Conservation (phyloP, 805 yeast genomes). For the Candida incommunis region DNA sequence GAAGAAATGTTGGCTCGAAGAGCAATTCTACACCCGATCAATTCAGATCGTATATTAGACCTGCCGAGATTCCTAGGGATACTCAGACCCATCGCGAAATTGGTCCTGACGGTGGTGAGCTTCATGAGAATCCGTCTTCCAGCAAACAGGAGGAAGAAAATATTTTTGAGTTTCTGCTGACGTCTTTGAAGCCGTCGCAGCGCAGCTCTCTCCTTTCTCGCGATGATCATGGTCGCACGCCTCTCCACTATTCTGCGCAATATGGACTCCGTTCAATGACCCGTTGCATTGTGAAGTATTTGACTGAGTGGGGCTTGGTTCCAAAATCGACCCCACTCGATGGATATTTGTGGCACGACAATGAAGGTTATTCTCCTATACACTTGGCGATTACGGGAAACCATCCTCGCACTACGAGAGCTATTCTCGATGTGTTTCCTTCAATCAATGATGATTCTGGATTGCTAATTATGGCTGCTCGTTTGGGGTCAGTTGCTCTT, state of each 20-base stretch:
- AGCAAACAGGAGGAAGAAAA: slow-evolving; percentile 34
- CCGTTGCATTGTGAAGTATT: slow-evolving; percentile 37
- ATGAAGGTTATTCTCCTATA: slow-evolving; percentile 67
- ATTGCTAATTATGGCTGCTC: slow-evolving; percentile 51
- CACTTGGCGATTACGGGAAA: slow-evolving; percentile 72
- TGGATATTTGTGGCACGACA: slow-evolving; percentile 30
- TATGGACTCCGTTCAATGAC: slow-evolving; percentile 64
- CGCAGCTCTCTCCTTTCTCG: slow-evolving; percentile 44
- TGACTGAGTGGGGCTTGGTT: slow-evolving; percentile 39
- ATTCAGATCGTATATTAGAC: neutral
- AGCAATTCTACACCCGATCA: neutral
- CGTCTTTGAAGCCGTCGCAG: slow-evolving; percentile 38
- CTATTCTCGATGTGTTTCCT: slow-evolving; percentile 29
- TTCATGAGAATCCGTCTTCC: neutral
- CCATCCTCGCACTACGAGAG: slow-evolving; percentile 63
- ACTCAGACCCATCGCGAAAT: neutral
- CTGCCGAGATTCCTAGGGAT: neutral
- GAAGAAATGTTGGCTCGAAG: slow-evolving; percentile 26
- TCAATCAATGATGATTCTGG: slow-evolving; percentile 44
- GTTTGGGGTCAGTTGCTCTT: slow-evolving; percentile 47
- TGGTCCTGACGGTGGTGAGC: slow-evolving; percentile 4
- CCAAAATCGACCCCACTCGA: slow-evolving; percentile 10
- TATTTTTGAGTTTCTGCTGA: slow-evolving; percentile 47
- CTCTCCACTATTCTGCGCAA: slow-evolving; percentile 81
- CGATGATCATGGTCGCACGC: slow-evolving; percentile 71